phyloP scores from a whole-genome alignment of 1,284 basidiomycete species.

The Sphaerobolus stellatus region DNA sequence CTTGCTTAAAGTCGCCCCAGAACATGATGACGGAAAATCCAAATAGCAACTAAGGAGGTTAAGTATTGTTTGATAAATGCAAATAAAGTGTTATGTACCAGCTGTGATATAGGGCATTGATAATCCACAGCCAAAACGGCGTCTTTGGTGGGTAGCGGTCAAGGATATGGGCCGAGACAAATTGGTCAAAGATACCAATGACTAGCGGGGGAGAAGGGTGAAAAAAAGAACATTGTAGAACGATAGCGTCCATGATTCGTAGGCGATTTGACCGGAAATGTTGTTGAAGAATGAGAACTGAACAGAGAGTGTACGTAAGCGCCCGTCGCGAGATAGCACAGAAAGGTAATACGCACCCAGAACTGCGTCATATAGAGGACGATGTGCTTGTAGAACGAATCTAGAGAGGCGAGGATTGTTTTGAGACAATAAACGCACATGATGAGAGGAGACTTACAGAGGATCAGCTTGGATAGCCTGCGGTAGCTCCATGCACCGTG shows the following conservation, averaged over 20 bases:
- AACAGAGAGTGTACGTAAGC: slow-evolving; percentile 9
- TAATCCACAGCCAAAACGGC: slow-evolving; percentile 94
- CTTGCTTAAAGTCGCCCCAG: slow-evolving; percentile 85
- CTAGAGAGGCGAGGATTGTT: slow-evolving; percentile 48
- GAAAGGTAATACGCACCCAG: slow-evolving; percentile 63
- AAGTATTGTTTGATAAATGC: neutral
- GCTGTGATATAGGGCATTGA: slow-evolving; percentile 92
- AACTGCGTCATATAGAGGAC: slow-evolving; percentile 97
- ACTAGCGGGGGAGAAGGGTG: slow-evolving; percentile 93
- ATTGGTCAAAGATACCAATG: slow-evolving; percentile 97
- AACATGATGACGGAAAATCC: slow-evolving; percentile 89
- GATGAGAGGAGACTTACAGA: slow-evolving; percentile 59
- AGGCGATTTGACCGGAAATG: slow-evolving; percentile 97
- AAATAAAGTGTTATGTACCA: slow-evolving; percentile 55
- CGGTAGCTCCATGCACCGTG: slow-evolving; percentile 99
- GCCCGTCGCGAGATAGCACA: neutral
- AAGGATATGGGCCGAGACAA: slow-evolving; percentile 93
- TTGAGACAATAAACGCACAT: neutral
- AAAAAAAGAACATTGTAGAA: slow-evolving; percentile 94
- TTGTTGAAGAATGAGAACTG: slow-evolving; percentile 98
- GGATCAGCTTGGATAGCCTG: slow-evolving; percentile 89
- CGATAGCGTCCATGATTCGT: slow-evolving; percentile 98
- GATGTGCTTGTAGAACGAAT: slow-evolving; percentile 97
- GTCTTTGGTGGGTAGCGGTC: slow-evolving; percentile 96
- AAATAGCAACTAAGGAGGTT: slow-evolving; percentile 65